These are phyloP conservation scores for Herpotrichia juniperi DNA, from an alignment of 2,329 filamentous ascomycete genomes.

Conservation along the genomic window DNA sequence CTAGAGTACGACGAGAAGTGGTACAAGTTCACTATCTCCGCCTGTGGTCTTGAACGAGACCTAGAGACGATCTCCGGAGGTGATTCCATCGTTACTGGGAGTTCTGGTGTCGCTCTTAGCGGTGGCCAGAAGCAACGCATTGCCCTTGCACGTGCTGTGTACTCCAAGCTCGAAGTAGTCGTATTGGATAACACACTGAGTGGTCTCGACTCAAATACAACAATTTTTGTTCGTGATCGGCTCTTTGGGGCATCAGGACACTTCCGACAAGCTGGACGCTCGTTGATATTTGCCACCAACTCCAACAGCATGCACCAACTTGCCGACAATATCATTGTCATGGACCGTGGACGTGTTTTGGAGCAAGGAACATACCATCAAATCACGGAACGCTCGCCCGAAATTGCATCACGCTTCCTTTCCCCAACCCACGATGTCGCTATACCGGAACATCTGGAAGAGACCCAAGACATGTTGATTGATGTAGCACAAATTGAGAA, in stretches of 20 bases:
- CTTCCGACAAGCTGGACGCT: background rate
- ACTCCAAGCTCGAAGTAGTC: background rate
- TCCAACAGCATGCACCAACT: conserved; percentile 19
- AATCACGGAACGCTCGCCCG: conserved; percentile 18
- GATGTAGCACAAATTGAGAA: background rate
- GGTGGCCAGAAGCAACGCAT: conserved; percentile 56
- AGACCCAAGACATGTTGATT: background rate
- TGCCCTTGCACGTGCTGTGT: conserved; percentile 12
- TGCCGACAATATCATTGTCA: conserved; percentile 2
- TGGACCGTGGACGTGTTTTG: background rate
- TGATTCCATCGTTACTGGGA: background rate
- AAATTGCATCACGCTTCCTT: background rate
- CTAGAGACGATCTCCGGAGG: background rate
- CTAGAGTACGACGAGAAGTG: conserved; percentile 21
- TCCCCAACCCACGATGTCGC: background rate
- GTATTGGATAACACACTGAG: background rate
- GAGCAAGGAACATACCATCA: conserved; percentile 41
- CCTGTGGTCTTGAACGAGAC: conserved; percentile 47
- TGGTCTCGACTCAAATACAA: background rate
- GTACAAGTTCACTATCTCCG: conserved; percentile 37
- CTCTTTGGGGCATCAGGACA: background rate
- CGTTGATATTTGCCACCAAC: background rate
- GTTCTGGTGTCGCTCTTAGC: conserved; percentile 17
- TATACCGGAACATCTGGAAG: background rate
- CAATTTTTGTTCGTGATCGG: background rate